Base-by-base conservation (phyloP, 1,139 yeast genomes). In the Sugiyamaella japonica region DNA sequence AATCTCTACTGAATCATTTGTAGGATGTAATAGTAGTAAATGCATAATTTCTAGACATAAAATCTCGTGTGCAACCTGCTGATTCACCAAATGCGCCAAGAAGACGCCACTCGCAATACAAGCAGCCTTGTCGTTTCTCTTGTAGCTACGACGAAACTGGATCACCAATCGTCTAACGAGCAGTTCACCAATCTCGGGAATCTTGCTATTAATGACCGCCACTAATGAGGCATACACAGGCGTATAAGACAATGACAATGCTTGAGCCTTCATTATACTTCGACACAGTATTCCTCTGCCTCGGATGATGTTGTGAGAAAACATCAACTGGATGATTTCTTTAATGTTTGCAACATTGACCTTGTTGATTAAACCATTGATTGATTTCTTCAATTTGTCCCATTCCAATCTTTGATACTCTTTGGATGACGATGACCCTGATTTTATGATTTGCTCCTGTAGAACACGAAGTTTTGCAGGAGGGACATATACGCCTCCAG, bases 171-270 rank as follows among this genome's bases (percentile, higher is more conserved):
- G 73, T 7, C 76, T 68, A 0, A 77, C 68, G 37, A 88, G 60
- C 3, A 86, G 66, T 55, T 78, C 79, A 1, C 96, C 96, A 23
- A 89, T 72, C 42, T 80, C 80, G 0, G 95, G 95, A 5, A 88
- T 67, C 63, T 85, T 83, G 7, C 86, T 78, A 68, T 88, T 86
- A 16, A 89, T 57, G 0, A 86, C 76, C 5, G 85, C 77, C 0
- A 80, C 76, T 42, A 89, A 64, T 0, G 86, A 73, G 0, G 91
- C 83, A 65, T 80, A 83, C 1, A 80, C 75, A 1, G 80, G 72
- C 0, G 86, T 76, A 59, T 73, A 74, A 5, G 70, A 65, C 47
- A 65, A 63, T 20, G 77, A 75, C 9, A 65, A 66, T 7, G 76
- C 68, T 65, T 82, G 89, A 0, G 81, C 76, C 56, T 76, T 77